These are phyloP conservation scores for Alternaria rosae DNA, from an alignment of 2,329 filamentous ascomycete genomes.

Conservation along the genomic window DNA sequence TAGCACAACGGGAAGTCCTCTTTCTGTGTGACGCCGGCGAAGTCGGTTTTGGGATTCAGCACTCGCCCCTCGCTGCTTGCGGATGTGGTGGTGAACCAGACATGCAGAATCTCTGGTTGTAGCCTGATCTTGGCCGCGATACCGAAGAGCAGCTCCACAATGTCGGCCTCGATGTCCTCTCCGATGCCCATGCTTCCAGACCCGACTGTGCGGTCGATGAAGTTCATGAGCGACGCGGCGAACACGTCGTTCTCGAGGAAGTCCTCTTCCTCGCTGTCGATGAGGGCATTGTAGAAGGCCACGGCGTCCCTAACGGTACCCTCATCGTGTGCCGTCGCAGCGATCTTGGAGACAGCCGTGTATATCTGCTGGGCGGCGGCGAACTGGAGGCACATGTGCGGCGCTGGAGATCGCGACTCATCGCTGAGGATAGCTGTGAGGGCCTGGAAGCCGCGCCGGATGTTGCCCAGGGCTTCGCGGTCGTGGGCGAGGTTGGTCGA, in stretches of 20 bases:
- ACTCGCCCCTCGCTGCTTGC: slow-evolving; percentile 51
- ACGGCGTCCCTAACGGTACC: slow-evolving; percentile 86
- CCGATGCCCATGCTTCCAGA: slow-evolving; percentile 76
- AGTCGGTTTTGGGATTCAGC: slow-evolving; percentile 67
- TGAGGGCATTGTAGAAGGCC: slow-evolving; percentile 85
- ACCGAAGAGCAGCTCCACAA: slow-evolving; percentile 93
- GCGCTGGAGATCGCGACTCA: slow-evolving; percentile 85
- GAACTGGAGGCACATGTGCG: slow-evolving; percentile 90
- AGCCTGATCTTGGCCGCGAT: slow-evolving; percentile 95
- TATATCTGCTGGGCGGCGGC: slow-evolving; percentile 88
- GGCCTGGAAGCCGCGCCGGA: slow-evolving; percentile 63
- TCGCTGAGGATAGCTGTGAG: slow-evolving; percentile 78
- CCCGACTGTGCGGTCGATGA: slow-evolving; percentile 80
- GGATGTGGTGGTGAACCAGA: slow-evolving; percentile 78
- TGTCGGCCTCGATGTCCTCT: slow-evolving; percentile 82
- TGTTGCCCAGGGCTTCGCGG: slow-evolving; percentile 58
- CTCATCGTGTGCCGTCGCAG: slow-evolving; percentile 82
- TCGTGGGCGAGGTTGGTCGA: slow-evolving; percentile 61
- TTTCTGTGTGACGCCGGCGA: slow-evolving; percentile 83
- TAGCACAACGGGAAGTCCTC: slow-evolving; percentile 97
- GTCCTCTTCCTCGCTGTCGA: slow-evolving; percentile 96
- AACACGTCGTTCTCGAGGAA: slow-evolving; percentile 89
- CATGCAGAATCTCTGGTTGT: slow-evolving; percentile 82
- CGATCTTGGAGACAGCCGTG: slow-evolving; percentile 86
- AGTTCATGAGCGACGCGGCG: slow-evolving; percentile 83